Percentiles rank a stretch among this genome's conserved stretches.
Conservation (phyloP, 2,329 filamentous ascomycete genomes). For the Mycosphaerella sp. region DNA sequence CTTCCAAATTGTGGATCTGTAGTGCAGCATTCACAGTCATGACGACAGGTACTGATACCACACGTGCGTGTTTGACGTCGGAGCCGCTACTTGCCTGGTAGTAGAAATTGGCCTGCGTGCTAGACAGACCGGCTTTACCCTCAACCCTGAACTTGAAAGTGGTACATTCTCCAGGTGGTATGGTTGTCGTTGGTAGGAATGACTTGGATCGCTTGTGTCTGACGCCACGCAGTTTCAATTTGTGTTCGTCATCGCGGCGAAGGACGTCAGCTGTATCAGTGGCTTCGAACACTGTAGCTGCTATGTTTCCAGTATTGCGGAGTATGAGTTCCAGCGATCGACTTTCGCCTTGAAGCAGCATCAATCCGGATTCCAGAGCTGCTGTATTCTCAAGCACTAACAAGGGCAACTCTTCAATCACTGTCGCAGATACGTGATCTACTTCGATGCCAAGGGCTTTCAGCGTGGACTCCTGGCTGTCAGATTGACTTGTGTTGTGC, state of each 20-base stretch:
- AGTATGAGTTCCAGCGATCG: slow-evolving; percentile 72
- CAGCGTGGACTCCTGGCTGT: background rate
- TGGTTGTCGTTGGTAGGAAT: slow-evolving; percentile 9
- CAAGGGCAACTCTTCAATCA: slow-evolving; percentile 73
- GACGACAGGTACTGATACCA: slow-evolving; percentile 66
- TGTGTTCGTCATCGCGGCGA: slow-evolving; percentile 13
- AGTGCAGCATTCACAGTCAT: slow-evolving; percentile 90
- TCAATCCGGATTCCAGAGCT: slow-evolving; percentile 75
- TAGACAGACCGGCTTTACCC: slow-evolving; percentile 77
- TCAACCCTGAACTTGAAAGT: slow-evolving; percentile 79
- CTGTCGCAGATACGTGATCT: slow-evolving; percentile 44
- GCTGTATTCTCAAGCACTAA: slow-evolving; percentile 69
- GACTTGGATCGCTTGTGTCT: slow-evolving; percentile 15
- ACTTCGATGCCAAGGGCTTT: slow-evolving; percentile 18
- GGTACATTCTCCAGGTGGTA: slow-evolving; percentile 52
- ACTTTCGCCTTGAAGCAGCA: slow-evolving; percentile 87
- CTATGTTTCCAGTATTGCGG: slow-evolving; percentile 67
- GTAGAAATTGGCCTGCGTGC: slow-evolving; percentile 73
- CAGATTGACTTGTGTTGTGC: slow-evolving; percentile 1
- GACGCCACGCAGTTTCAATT: slow-evolving; percentile 11
- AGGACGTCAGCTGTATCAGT: slow-evolving; percentile 21
- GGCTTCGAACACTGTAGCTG: slow-evolving; percentile 60
- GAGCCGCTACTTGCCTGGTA: slow-evolving; percentile 44
- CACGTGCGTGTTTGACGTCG: slow-evolving; percentile 19
- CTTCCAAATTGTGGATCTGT: slow-evolving; percentile 72